Percentiles rank a stretch among this genome's conserved stretches.
phyloP scores from a whole-genome alignment of 805 yeast species.

The Diddensiella transvaalensis region DNA sequence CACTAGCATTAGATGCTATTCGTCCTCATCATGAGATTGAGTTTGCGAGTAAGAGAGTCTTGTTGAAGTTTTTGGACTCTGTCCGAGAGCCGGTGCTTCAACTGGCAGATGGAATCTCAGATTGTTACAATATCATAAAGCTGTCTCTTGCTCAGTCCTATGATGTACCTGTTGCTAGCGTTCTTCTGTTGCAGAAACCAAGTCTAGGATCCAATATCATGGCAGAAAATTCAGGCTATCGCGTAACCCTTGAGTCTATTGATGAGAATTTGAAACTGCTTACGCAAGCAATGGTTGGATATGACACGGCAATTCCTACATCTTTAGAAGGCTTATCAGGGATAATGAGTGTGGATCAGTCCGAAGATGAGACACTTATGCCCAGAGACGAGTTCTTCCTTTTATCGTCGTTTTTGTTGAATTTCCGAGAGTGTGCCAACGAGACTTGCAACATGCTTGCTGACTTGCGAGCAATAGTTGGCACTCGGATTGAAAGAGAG shows the following conservation, averaged over 20 bases:
- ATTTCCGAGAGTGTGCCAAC: constrained; percentile 41
- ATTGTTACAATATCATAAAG: constrained; percentile 35
- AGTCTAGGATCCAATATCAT: not conserved
- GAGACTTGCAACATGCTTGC: constrained; percentile 34
- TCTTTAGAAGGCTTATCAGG: constrained; percentile 32
- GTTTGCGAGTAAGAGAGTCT: constrained; percentile 35
- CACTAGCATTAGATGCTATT: not conserved
- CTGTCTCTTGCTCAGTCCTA: constrained; percentile 38
- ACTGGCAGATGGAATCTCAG: constrained; percentile 36
- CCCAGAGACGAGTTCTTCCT: constrained; percentile 51
- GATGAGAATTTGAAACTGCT: constrained; percentile 30
- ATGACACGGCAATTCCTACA: constrained; percentile 36
- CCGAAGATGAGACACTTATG: constrained; percentile 33
- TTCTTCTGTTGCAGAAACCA: not conserved
- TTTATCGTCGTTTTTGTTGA: constrained; percentile 47
- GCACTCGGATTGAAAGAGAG: constrained; percentile 34
- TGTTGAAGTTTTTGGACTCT: constrained; percentile 32
- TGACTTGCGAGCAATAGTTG: constrained; percentile 32
- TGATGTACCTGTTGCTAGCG: constrained; percentile 34
- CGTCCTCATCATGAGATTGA: constrained; percentile 30
- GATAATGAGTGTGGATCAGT: constrained; percentile 2
- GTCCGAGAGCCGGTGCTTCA: constrained; percentile 34
- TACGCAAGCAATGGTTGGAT: constrained; percentile 33
- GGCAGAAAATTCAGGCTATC: not conserved
- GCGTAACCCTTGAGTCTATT: not conserved